These are phyloP conservation scores for Penicillium thymicola DNA, from an alignment of 2,329 filamentous ascomycete species.

Conservation along the genomic window DNA sequence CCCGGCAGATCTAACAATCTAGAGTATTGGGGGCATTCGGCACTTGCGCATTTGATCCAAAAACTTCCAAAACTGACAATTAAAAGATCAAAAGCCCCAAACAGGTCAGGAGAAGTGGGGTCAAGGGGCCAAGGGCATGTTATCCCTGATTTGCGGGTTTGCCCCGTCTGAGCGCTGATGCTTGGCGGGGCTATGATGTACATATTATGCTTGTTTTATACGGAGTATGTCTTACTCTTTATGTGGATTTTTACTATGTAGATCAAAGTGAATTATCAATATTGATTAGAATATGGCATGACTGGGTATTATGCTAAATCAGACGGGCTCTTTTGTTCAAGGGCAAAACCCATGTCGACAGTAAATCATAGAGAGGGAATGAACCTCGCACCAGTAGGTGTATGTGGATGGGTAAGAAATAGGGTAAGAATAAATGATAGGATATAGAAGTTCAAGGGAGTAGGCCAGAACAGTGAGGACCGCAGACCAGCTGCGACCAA, in stretches of 20 bases:
- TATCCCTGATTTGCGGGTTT: constrained; percentile 9
- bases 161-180: constrained; percentile 3
- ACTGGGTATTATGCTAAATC: constrained; percentile 29
- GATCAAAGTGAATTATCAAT: constrained; percentile 1
- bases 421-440: background rate
- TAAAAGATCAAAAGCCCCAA: background rate
- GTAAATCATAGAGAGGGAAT: constrained; percentile 21
- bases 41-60: background rate
- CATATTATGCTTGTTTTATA: background rate
- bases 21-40: background rate
- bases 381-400: constrained; percentile 21
- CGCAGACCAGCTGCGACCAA: constrained; percentile 4
- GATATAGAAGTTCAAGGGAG: background rate
- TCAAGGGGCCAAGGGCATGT: background rate
- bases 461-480: background rate
- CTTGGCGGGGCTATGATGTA: constrained; percentile 6
- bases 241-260: background rate
- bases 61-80: background rate
- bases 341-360: constrained; percentile 15
- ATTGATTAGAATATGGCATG: constrained; percentile 10
- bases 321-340: constrained; percentile 16
- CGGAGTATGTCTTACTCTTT: background rate
- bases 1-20: background rate
- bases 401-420: constrained; percentile 5
- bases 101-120: constrained; percentile 14